These are phyloP conservation scores for Podochytrium sp. DNA, from an alignment of 192 early-diverging fungal genomes.

Conservation along the genomic window DNA sequence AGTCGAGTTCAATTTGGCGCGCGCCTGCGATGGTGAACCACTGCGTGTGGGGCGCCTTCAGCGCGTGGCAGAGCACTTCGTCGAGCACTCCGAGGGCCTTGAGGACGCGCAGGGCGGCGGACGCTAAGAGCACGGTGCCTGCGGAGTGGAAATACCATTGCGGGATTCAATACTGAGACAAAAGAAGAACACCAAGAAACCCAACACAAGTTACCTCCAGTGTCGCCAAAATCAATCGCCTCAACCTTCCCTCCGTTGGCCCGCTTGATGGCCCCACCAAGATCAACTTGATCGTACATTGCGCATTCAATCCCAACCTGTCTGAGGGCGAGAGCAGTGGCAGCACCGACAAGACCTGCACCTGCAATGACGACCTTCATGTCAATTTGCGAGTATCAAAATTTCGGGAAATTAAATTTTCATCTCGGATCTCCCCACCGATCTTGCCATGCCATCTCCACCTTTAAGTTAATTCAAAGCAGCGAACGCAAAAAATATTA, in stretches of 20 bases:
- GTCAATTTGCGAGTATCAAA: neutral
- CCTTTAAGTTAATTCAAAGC: no score
- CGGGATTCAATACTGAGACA: no score
- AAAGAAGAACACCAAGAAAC: no score
- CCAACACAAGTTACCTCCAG: conserved; percentile 2
- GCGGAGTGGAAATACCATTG: no score
- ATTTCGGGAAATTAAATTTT: no score
- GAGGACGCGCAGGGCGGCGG: conserved; percentile 26
- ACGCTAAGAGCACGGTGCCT: conserved; percentile 6
- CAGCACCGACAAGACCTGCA: conserved; percentile 9
- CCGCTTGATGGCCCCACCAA: neutral
- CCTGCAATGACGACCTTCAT: conserved; percentile 14
- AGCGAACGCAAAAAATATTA: no score
- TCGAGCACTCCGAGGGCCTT: conserved; percentile 20
- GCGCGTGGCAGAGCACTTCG: neutral
- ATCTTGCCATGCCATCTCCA: no score
- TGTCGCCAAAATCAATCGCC: neutral
- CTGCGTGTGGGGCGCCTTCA: neutral
- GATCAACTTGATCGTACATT: conserved; percentile 7
- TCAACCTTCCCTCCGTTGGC: neutral
- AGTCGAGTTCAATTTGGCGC: neutral
- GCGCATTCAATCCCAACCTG: neutral
- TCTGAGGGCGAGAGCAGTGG: neutral
- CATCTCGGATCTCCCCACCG: no score
- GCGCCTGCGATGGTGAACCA: neutral